Base-by-base conservation (phyloP, 2,329 filamentous ascomycete genomes). In the Colletotrichum sp. region DNA sequence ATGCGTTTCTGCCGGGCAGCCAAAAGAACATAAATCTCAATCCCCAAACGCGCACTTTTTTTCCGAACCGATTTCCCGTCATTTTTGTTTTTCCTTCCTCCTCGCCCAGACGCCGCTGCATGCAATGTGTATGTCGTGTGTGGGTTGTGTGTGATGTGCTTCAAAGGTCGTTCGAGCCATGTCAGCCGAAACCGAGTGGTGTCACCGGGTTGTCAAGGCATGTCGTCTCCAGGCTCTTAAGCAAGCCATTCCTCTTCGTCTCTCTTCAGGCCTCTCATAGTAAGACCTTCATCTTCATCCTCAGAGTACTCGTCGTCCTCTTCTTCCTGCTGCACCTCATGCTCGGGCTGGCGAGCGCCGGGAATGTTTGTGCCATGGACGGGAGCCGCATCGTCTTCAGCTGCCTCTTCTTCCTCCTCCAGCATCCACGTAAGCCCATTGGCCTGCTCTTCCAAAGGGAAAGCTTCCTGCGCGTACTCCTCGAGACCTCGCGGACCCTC, bases 371-470 rank as follows among this genome's bases (percentile, higher is more conserved):
- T 52, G 21, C 52, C 67, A 12, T 32, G 26, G 6, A 16, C 64
- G 12, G 55, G 18, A 39, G 18, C 34, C 5, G 26, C 49, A 28
- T 74, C 84, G 21, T 84, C 84, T 9, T 83, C 84, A 39, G 79
- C 82, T 28, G 81, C 82, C 13, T 62, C 59, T n/a, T 82, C 82
- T 18, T 87, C 88, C 52, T 88, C 89, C 13, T 89, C 89, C 59
- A 90, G 82, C 96, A 98, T 99, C 97, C 97, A 99, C 18, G 94
- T 95, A 81, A 97, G 87, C 7, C 96, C 96, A 83, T 99, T 99
- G 36, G 96, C 95, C 80, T 96, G 94, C 86, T 99, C 97, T 84
- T 99, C 97, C 15, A 98, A 90, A 0, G 95, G 95, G 81, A 99
- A 99, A 32, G 98, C 96, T 83, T 99, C 97, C 65, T 95, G 90